A percentile compares a stretch with the other conserved stretches of the same genome.
Conservation (phyloP, 306 rosid genomes). For the Neltuma alba region DNA sequence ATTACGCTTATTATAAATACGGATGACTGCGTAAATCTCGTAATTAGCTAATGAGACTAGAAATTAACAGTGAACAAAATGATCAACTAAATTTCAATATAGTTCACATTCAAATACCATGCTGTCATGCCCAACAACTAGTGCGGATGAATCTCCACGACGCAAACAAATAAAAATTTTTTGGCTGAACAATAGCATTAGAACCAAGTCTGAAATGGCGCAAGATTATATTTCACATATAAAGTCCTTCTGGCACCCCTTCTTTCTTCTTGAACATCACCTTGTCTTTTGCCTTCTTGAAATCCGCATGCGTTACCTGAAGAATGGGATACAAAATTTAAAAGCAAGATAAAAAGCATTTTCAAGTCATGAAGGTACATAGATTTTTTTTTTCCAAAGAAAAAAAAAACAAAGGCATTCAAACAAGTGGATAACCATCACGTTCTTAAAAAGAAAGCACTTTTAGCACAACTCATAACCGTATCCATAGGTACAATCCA, state of each 20-base stretch:
- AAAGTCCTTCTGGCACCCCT: conserved; percentile 97
- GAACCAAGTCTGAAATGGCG: background rate
- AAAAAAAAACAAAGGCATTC: background rate
- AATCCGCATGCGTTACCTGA: conserved; percentile 87
- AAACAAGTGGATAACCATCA: conserved; percentile 3
- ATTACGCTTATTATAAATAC: background rate
- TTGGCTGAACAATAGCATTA: conserved; percentile 15
- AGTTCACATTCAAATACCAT: conserved; percentile 21
- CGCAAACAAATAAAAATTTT: conserved; percentile 13
- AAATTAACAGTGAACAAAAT: background rate
- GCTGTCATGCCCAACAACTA: conserved; percentile 4
- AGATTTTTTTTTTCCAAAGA: background rate
- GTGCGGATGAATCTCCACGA: conserved; percentile 4
- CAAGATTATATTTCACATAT: conserved; percentile 71
- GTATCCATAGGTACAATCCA: background rate
- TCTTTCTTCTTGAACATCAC: conserved; percentile 99
- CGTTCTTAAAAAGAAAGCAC: background rate
- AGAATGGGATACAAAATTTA: conserved; percentile 28
- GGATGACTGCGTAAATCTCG: background rate
- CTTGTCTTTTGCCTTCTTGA: conserved; percentile 98
- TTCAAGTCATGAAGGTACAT: background rate
- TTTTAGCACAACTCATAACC: background rate
- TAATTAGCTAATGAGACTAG: background rate
- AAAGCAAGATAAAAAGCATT: background rate
- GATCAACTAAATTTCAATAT: background rate